phyloP scores from a whole-genome alignment of 495 filamentous ascomycete genomes.

The Baudoinia panamericana region DNA sequence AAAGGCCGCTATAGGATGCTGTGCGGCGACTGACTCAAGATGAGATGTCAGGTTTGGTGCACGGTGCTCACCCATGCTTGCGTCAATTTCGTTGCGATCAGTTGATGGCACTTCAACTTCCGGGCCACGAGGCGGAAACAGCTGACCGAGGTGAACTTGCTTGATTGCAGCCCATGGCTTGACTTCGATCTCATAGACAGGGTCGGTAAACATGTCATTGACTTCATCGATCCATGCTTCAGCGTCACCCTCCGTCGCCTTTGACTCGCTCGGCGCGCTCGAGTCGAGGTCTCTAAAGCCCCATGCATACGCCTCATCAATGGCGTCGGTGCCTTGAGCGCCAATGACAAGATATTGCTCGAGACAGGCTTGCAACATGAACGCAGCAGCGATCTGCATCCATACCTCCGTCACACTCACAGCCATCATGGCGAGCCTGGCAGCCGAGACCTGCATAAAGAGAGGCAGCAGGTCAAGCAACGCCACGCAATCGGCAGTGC shows the following conservation, averaged over 20 bases:
- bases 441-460: constrained; percentile 39
- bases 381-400: constrained; percentile 35
- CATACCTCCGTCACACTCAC: constrained; percentile 27
- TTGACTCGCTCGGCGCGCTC: not conserved
- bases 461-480: constrained; percentile 33
- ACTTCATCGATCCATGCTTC: constrained; percentile 12
- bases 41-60: constrained; percentile 6
- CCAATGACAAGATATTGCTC: constrained; percentile 35
- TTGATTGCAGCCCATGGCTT: constrained; percentile 22
- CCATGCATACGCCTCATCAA: constrained; percentile 15
- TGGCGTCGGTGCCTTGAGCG: constrained; percentile 16
- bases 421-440: constrained; percentile 13
- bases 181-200: constrained; percentile 18
- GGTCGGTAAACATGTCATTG: constrained; percentile 22
- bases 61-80: constrained; percentile 5
- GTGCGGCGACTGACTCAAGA: constrained; percentile 6
- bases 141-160: constrained; percentile 8
- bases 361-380: constrained; percentile 38
- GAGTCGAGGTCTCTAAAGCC: constrained; percentile 4
- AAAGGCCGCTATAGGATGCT: constrained; percentile 17
- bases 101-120: not conserved
- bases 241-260: constrained; percentile 1
- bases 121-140: not conserved
- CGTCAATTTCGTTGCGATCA: constrained; percentile 12
- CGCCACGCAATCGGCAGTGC: constrained; percentile 20